Evolutionary conservation across 2,329 filamentous ascomycete genomes (phyloP).

Genomic region (Aspergillus pseudoviridinutans): DNA sequence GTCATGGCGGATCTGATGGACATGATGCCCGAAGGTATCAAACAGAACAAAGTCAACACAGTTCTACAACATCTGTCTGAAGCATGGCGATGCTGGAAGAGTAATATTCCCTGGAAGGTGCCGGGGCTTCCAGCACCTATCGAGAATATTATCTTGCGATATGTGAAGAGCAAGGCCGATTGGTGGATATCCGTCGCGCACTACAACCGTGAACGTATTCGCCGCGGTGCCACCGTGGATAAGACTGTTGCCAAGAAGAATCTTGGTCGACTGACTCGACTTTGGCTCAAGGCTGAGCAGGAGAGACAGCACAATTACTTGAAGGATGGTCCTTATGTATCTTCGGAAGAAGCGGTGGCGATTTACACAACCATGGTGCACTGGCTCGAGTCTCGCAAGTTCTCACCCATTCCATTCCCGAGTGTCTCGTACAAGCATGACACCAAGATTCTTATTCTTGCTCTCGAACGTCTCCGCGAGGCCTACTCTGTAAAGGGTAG

Average conservation of each 20-base stretch:
- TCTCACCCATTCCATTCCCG: slow-evolving; percentile 96
- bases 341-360: slow-evolving; percentile 94
- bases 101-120: slow-evolving; percentile 99
- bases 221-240: slow-evolving; percentile 92
- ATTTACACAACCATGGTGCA: slow-evolving; percentile 99
- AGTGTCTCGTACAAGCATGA: slow-evolving; percentile 99
- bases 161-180: slow-evolving; percentile 98
- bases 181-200: slow-evolving; percentile 99
- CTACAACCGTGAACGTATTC: slow-evolving; percentile 96
- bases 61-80: slow-evolving; percentile 96
- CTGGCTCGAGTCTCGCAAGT: slow-evolving; percentile 97
- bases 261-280: slow-evolving; percentile 82
- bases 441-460: slow-evolving; percentile 96
- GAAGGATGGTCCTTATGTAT: slow-evolving; percentile 98
- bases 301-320: slow-evolving; percentile 99
- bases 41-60: slow-evolving; percentile 98
- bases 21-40: slow-evolving; percentile 99
- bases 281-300: slow-evolving; percentile 98
- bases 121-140: slow-evolving; percentile 93
- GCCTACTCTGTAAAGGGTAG: slow-evolving; percentile 97
- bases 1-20: slow-evolving; percentile 99
- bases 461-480: slow-evolving; percentile 86
- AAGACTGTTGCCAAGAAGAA: slow-evolving; percentile 99
- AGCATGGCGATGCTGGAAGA: slow-evolving; percentile 99
- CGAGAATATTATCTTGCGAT: slow-evolving; percentile 96